Conservation (phyloP, 306 rosid species). For the Gynostemma pentaphyllum region DNA sequence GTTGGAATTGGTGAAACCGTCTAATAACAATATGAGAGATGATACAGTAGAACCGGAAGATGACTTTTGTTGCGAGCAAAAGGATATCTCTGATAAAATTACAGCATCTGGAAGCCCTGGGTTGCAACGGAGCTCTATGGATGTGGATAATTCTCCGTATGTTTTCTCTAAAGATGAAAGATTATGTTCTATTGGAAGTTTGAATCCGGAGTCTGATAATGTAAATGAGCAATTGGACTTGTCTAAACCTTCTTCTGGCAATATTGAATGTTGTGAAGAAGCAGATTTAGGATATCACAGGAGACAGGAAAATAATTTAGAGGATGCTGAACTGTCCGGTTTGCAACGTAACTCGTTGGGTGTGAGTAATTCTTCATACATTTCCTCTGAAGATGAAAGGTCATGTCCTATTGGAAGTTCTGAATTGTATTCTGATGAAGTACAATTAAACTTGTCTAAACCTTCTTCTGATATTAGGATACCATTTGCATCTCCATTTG, state of each 20-base stretch:
- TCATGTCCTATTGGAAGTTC: constrained; percentile 3
- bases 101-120: constrained; percentile 35
- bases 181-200: constrained; percentile 2
- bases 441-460: constrained; percentile 16
- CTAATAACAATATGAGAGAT: constrained; percentile 18
- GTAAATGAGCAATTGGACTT: constrained; percentile 20
- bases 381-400: constrained; percentile 17
- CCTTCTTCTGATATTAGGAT: constrained; percentile 35
- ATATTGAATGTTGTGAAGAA: constrained; percentile 13
- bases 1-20: constrained; percentile 24
- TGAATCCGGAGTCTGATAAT: constrained; percentile 14
- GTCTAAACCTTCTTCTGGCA: constrained; percentile 26
- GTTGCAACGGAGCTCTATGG: constrained; percentile 17
- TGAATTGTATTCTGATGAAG: constrained; percentile 17
- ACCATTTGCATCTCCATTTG: constrained; percentile 42
- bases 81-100: constrained; percentile 19
- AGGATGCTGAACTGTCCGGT: constrained; percentile 23
- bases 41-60: constrained; percentile 26
- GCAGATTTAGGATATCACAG: constrained; percentile 6
- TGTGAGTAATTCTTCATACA: constrained; percentile 21
- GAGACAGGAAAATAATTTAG: constrained; percentile 51
- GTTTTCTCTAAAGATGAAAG: constrained; percentile 17
- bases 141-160: constrained; percentile 19
- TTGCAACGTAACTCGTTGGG: constrained; percentile 23
- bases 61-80: constrained; percentile 17